Evolutionary conservation across 495 filamentous ascomycete genomes (phyloP).

Genomic region (Poronia punctata): DNA sequence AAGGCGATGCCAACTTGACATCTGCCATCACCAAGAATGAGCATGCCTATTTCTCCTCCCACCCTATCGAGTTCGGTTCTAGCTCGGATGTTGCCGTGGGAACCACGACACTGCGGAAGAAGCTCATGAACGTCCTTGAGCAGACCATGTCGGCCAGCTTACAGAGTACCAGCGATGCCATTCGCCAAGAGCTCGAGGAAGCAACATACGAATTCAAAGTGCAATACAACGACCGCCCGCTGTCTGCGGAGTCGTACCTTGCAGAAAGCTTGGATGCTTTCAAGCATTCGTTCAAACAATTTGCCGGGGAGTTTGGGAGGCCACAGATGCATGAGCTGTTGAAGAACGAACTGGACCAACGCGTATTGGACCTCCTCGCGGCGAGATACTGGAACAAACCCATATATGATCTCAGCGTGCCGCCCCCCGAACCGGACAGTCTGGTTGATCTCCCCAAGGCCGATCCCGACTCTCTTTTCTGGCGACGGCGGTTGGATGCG

Average conservation of each 20-base stretch:
- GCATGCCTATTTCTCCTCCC: conserved; percentile 75
- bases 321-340: conserved; percentile 82
- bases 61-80: conserved; percentile 72
- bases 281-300: conserved; percentile 95
- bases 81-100: conserved; percentile 68
- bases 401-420: conserved; percentile 61
- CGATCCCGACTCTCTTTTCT: conserved; percentile 75
- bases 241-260: conserved; percentile 92
- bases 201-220: conserved; percentile 99
- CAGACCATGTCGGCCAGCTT: conserved; percentile 93
- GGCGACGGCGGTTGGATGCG: conserved; percentile 91
- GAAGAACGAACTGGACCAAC: conserved; percentile 88
- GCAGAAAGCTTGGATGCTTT: conserved; percentile 92
- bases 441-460: conserved; percentile 73
- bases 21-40: conserved; percentile 83
- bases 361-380: conserved; percentile 90
- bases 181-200: conserved; percentile 92
- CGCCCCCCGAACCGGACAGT: conserved; percentile 60
- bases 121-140: conserved; percentile 93
- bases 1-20: conserved; percentile 75
- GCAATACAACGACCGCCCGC: conserved; percentile 93
- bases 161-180: conserved; percentile 78
- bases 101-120: conserved; percentile 80
- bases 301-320: conserved; percentile 82
- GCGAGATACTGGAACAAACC: conserved; percentile 97